Evolutionary conservation across 192 early-diverging fungal species (phyloP).

Genomic region (Borealophlyctis nickersoniae): DNA sequence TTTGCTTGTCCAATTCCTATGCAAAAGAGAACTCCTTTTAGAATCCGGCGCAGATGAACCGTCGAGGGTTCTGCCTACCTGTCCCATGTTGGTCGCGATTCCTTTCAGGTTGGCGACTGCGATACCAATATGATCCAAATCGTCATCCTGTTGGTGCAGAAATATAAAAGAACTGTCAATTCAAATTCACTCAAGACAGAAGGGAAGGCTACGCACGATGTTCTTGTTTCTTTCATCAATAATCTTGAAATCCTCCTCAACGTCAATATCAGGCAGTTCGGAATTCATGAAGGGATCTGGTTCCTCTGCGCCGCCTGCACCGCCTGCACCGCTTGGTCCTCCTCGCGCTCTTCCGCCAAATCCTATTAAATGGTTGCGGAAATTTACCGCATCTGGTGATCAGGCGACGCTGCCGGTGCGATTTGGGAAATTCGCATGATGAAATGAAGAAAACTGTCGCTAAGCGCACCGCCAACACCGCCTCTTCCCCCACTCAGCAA

Average conservation of each 20-base stretch:
- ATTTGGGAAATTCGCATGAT: no score
- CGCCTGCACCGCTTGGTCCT: constrained; percentile 4
- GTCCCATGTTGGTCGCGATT: constrained; percentile 56
- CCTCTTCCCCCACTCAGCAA: constrained; percentile 37
- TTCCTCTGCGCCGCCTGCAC: constrained; percentile 23
- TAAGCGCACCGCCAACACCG: no score
- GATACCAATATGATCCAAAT: constrained; percentile 48
- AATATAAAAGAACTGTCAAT: not conserved
- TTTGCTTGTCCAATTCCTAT: constrained; percentile 60
- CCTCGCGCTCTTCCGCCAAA: constrained; percentile 22
- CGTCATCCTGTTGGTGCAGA: constrained; percentile 39
- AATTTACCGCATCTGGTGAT: constrained; percentile 7
- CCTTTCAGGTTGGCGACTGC: constrained; percentile 52
- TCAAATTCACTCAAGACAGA: not conserved
- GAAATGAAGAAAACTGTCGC: no score
- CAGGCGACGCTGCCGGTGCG: no score
- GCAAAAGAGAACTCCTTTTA: constrained; percentile 2
- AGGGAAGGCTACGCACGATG: constrained; percentile 37
- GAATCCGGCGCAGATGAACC: not conserved
- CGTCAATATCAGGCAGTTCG: constrained; percentile 63
- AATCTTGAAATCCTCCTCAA: constrained; percentile 56
- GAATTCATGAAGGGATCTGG: constrained; percentile 43
- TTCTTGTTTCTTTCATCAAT: constrained; percentile 51
- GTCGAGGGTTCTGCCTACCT: constrained; percentile 28
- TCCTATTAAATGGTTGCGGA: not conserved